phyloP scores from a whole-genome alignment of 192 early-diverging fungal genomes.

The Phycomyces nitens region DNA sequence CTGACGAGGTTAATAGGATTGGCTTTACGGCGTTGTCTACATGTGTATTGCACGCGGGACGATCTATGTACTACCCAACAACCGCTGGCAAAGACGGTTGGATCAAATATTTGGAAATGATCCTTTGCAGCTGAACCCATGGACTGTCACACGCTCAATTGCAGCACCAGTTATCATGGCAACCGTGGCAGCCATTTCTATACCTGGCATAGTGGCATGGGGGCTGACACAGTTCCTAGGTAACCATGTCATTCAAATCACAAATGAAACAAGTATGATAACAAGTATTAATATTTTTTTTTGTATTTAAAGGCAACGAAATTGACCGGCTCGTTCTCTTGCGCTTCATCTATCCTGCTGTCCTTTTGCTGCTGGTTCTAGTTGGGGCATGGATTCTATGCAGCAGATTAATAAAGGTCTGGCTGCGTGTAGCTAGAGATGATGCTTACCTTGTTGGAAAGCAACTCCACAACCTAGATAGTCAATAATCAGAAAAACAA shows the following conservation, averaged over 20 bases:
- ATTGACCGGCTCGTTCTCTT: neutral
- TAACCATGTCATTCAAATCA: constrained; percentile 10
- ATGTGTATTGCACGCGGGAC: constrained; percentile 59
- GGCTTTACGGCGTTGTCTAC: constrained; percentile 68
- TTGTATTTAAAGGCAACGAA: neutral
- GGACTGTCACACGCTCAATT: constrained; percentile 33
- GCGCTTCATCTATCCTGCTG: constrained; percentile 36
- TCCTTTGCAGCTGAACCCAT: constrained; percentile 25
- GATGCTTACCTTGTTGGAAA: constrained; percentile 84
- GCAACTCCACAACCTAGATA: constrained; percentile 74
- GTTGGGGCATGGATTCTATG: constrained; percentile 25
- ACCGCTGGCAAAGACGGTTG: constrained; percentile 36
- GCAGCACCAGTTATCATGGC: constrained; percentile 32
- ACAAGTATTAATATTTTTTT: constrained; percentile 6
- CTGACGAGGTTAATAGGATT: constrained; percentile 48
- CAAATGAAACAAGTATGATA: neutral
- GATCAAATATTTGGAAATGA: constrained; percentile 32
- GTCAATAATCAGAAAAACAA: neutral
- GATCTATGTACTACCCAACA: constrained; percentile 47
- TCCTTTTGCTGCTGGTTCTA: constrained; percentile 33
- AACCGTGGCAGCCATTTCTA: constrained; percentile 26
- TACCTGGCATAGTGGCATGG: constrained; percentile 41
- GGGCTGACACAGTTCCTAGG: constrained; percentile 19
- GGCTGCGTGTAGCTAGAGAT: constrained; percentile 78
- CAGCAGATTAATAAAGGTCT: constrained; percentile 51